A percentile compares a stretch with the other conserved stretches of the same genome.
These are phyloP conservation scores for Calonectria honghensis DNA, from an alignment of 2,329 filamentous ascomycete genomes.

Conservation along the genomic window DNA sequence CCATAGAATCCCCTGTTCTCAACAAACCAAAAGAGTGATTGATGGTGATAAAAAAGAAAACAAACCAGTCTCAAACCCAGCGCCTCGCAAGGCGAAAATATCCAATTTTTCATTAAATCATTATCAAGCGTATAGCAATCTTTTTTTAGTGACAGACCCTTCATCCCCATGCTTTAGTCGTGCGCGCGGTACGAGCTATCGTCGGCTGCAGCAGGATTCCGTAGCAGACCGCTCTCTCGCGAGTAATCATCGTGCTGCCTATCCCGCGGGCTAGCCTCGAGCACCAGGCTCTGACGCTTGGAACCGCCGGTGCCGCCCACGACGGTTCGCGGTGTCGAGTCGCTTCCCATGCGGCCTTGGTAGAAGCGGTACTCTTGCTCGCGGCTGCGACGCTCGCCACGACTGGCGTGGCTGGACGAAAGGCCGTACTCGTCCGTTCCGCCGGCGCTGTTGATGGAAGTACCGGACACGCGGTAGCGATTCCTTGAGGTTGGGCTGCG, in stretches of 20 bases:
- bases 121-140: background rate
- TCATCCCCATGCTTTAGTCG: slow-evolving; percentile 38
- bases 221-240: slow-evolving; percentile 43
- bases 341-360: slow-evolving; percentile 50
- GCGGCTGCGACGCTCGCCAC: slow-evolving; percentile 45
- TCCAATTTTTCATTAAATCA: background rate
- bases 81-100: background rate
- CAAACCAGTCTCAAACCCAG: background rate
- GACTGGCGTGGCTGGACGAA: slow-evolving; percentile 31
- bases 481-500: slow-evolving; percentile 49
- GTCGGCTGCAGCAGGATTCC: slow-evolving; percentile 41
- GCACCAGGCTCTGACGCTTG: slow-evolving; percentile 45
- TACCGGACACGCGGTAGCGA: slow-evolving; percentile 47
- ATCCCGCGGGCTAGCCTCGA: slow-evolving; percentile 40
- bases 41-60: background rate
- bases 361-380: slow-evolving; percentile 56
- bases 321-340: slow-evolving; percentile 44
- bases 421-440: slow-evolving; percentile 43
- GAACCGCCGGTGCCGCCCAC: slow-evolving; percentile 40
- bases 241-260: slow-evolving; percentile 52
- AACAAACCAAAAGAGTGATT: slow-evolving; percentile 13
- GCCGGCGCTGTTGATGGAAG: slow-evolving; percentile 42
- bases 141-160: background rate
- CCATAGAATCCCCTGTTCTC: background rate
- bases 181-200: slow-evolving; percentile 47